These are phyloP conservation scores for Clonostachys rhizophaga DNA, from an alignment of 2,329 filamentous ascomycete genomes.

Conservation along the genomic window DNA sequence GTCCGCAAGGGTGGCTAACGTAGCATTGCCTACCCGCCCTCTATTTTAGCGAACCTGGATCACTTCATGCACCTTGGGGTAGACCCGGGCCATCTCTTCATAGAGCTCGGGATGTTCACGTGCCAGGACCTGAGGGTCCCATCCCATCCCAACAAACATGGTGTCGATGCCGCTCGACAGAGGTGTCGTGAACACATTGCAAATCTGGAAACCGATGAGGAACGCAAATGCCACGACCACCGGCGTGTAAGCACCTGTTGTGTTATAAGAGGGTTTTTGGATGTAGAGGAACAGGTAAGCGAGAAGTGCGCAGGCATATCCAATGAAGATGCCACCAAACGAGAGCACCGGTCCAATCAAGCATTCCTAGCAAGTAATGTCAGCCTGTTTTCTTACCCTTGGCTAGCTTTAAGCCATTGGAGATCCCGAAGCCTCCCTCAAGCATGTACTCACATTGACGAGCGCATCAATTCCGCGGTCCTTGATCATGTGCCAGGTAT, in stretches of 20 bases:
- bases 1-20: no score
- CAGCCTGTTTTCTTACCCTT: slow-evolving; percentile 1
- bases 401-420: no score
- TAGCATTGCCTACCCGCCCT: no score
- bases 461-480: slow-evolving; percentile 87
- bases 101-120: slow-evolving; percentile 80
- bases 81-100: slow-evolving; percentile 71
- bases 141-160: slow-evolving; percentile 76
- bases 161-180: slow-evolving; percentile 86
- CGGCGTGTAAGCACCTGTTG: slow-evolving; percentile 61
- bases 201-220: slow-evolving; percentile 84
- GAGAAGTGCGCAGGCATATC: slow-evolving; percentile 74
- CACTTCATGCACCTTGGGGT: slow-evolving; percentile 76
- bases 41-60: slow-evolving; percentile 32
- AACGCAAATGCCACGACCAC: slow-evolving; percentile 83
- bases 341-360: slow-evolving; percentile 70
- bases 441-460: slow-evolving; percentile 51
- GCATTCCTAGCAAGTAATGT: slow-evolving; percentile 50
- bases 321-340: slow-evolving; percentile 79
- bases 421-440: no score
- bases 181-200: slow-evolving; percentile 84
- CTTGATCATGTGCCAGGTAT: slow-evolving; percentile 88
- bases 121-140: slow-evolving; percentile 70
- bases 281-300: slow-evolving; percentile 84
- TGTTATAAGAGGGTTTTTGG: slow-evolving; percentile 77